Conservation (phyloP, 2,329 filamentous ascomycete genomes). For the Arthrobotrys sinensis region DNA sequence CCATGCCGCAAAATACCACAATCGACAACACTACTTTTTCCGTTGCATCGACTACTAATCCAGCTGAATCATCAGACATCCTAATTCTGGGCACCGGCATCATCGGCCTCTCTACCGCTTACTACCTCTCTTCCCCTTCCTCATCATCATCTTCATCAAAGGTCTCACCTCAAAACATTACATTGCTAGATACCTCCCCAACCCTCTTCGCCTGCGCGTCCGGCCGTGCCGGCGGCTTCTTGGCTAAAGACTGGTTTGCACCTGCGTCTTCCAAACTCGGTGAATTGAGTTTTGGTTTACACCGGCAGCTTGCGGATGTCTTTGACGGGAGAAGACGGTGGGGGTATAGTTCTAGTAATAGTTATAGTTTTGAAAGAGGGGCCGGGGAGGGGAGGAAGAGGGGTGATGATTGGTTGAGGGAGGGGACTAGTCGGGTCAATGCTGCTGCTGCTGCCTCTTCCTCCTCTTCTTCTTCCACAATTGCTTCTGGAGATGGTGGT, state of each 20-base stretch:
- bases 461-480: background rate
- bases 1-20: constrained; percentile 46
- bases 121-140: constrained; percentile 74
- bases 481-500: constrained; percentile 69
- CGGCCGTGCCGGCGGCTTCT: constrained; percentile 80
- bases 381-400: constrained; percentile 68
- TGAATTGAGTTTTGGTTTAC: constrained; percentile 78
- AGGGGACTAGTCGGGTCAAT: constrained; percentile 76
- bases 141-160: constrained; percentile 65
- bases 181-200: constrained; percentile 74
- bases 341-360: constrained; percentile 73
- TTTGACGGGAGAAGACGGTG: constrained; percentile 73
- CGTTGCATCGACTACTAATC: constrained; percentile 8
- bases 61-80: constrained; percentile 66
- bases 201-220: constrained; percentile 81
- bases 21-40: constrained; percentile 16
- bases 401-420: constrained; percentile 77
- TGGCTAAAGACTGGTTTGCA: constrained; percentile 81
- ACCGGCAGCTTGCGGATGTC: constrained; percentile 75
- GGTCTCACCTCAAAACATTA: constrained; percentile 69
- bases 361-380: constrained; percentile 72
- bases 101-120: constrained; percentile 80
- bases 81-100: constrained; percentile 80
- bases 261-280: constrained; percentile 74
- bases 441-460: constrained; percentile 67